Conservation (phyloP, 169 alveolate species). For the Plasmodium billcollinsi region DNA sequence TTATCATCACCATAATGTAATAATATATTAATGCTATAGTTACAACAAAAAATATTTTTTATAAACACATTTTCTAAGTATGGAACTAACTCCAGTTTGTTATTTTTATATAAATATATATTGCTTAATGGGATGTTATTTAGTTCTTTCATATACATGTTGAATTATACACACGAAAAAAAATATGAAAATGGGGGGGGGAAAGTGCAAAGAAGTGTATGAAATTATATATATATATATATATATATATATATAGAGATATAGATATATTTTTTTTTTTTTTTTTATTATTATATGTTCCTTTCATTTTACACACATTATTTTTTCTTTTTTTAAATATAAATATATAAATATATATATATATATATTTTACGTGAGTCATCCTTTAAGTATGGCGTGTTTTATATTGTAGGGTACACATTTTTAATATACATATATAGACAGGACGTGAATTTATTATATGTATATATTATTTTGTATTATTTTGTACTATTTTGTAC, state of each 20-base stretch:
- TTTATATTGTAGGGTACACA: no score
- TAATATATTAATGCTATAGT: slow-evolving; percentile 40
- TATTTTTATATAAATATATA: slow-evolving; percentile 52
- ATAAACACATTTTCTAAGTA: slow-evolving; percentile 62
- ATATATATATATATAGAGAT: slow-evolving; percentile 1
- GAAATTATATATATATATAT: not conserved
- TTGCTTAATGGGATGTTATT: slow-evolving; percentile 26
- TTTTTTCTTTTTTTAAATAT: not conserved
- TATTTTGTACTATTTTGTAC: no score
- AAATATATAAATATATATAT: not conserved
- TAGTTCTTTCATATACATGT: not conserved
- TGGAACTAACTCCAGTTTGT: slow-evolving; percentile 21
- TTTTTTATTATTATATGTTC: no score
- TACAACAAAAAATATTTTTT: slow-evolving; percentile 30
- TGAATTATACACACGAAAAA: not conserved
- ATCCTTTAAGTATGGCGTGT: not conserved
- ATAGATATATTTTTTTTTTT: no score
- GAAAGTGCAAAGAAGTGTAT: no score
- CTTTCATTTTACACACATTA: no score
- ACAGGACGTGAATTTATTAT: no score
- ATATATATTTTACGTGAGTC: not conserved
- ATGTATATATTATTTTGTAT: no score
- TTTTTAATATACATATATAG: no score
- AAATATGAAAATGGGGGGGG: no score
- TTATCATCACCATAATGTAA: slow-evolving; percentile 5